Base-by-base conservation (phyloP, 2,329 filamentous ascomycete species). In the Penicillium rolfsii region DNA sequence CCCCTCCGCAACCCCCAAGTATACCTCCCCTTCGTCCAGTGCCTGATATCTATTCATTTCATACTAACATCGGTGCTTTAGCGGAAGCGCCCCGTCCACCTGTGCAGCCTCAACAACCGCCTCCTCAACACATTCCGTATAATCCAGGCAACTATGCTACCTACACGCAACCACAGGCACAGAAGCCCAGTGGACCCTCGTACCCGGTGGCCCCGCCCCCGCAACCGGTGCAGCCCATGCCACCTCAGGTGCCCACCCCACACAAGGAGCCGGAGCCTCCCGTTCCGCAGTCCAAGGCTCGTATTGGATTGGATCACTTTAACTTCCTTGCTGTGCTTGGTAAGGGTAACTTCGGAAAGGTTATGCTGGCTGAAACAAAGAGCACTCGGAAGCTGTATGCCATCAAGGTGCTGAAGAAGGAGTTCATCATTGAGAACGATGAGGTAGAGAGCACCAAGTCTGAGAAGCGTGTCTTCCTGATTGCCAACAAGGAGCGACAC, bases 391-490 rank as follows among this genome's bases (percentile, higher is more conserved):
- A 94, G 76, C 83, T 99, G 7, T 99, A 98, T 76, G 95, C 95
- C 59, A 99, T 99, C 79, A 99, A 99, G 80, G 95, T 99, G 40
- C 82, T 99, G 69, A 99, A 99, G 85, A 99, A 99, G 81, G 95
- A 99, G 77, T 99, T 99, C 77, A 99, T 99, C 74, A 99, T 99
- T 64, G 96, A 99, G 76, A 97, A 99, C 67, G 95, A 99, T 74
- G 95, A 99, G 81, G 95, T 99, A 7, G 95, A 99, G 78, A 98
- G 94, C 78, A 97, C 93, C 45, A 88, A 94, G 66, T 99, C 95
- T 0, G 95, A 99, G 79, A 99, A 99, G 85, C 87, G 95, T 65
- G 96, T 99, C 16, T 97, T 98, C 81, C 77, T 99, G 75, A 90
- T 99, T 74, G 95, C 95, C 36, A 99, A 99, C 81, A 93, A 96